Base-by-base conservation (phyloP, 306 rosid genomes). In the Cicer chorassanicum region DNA sequence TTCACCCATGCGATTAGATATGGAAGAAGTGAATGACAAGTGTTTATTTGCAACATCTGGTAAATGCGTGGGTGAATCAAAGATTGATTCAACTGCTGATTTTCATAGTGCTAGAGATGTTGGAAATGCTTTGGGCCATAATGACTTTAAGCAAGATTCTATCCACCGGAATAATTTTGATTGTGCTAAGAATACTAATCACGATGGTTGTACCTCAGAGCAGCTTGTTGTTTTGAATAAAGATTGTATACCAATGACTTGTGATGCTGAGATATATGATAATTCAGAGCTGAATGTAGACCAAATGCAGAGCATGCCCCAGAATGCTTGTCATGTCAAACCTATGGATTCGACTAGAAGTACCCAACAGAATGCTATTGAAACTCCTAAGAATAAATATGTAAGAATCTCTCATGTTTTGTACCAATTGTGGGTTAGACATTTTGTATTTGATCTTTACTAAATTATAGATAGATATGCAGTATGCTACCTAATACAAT, bases 341-440 rank as follows among this genome's bases (percentile, higher is more conserved):
- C 12, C 66, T 41, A 38, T 74, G 77, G 67, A 79, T 59, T 39
- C 53, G 65, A 45, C 50, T 48, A 38, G 16, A 70, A 65, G 41
- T 55, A 51, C 29, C 40, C 66, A 13, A 54, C 77, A 65, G 53
- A 75, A 63, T 57, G 79, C 65, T 19, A 61, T 66, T 43, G 80
- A 54, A n/a, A 46, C 82, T 48, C 66, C 70, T 4, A 71, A 64
- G 78, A 57, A 68, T 38, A 85, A 82, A 83, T 65, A 74, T 53
- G 97, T 91, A 84, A 67, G 88, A 19, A 55, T 40, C 51, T 41
- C 7, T 13, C 60, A 4, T 44, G 11, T 49, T 61, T 80, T 60
- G 12, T 48, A 55, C 69, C 57, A 69, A 44, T 75, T 15, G 55
- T 40, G 64, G 49, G 70, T 60, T 57, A 29, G 62, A 68, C 40